Evolutionary conservation across 805 yeast genomes (phyloP).

Genomic region (Debaryomyces castellii): DNA sequence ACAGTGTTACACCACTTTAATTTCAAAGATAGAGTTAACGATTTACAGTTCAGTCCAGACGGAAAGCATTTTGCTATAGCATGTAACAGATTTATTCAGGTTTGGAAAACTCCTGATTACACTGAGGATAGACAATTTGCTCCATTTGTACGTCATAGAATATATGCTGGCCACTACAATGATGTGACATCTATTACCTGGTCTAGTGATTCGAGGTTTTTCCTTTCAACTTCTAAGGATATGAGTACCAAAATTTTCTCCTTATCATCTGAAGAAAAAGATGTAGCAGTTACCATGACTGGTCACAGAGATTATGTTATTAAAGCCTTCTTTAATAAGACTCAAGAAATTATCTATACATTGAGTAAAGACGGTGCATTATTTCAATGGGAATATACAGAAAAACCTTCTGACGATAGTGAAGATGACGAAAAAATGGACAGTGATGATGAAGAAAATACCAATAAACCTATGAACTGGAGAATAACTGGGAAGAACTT

Average conservation of each 20-base stretch:
- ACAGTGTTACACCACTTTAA: conserved; percentile 92
- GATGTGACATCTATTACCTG: conserved; percentile 78
- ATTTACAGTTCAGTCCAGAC: conserved; percentile 82
- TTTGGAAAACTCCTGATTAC: conserved; percentile 87
- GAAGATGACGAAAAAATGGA: conserved; percentile 37
- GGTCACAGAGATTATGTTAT: conserved; percentile 92
- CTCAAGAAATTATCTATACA: conserved; percentile 88
- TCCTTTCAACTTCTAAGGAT: conserved; percentile 85
- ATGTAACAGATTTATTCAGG: conserved; percentile 76
- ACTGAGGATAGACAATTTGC: conserved; percentile 90
- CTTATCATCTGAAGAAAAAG: conserved; percentile 59
- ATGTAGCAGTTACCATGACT: conserved; percentile 80
- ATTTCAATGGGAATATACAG: conserved; percentile 85
- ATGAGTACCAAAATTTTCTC: conserved; percentile 86
- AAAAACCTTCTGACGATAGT: conserved; percentile 48
- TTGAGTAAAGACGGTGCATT: conserved; percentile 94
- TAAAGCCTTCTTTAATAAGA: conserved; percentile 81
- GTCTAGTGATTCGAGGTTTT: conserved; percentile 88
- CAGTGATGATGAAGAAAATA: conserved; percentile 23
- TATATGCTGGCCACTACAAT: conserved; percentile 89
- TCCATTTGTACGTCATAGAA: conserved; percentile 87
- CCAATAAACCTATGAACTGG: conserved; percentile 61
- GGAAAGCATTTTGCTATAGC: conserved; percentile 88
- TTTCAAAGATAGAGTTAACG: conserved; percentile 75
- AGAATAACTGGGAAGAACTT: conserved; percentile 75